Base-by-base conservation (phyloP, 495 filamentous ascomycete genomes). In the Podospora bellae-mahoneyi region DNA sequence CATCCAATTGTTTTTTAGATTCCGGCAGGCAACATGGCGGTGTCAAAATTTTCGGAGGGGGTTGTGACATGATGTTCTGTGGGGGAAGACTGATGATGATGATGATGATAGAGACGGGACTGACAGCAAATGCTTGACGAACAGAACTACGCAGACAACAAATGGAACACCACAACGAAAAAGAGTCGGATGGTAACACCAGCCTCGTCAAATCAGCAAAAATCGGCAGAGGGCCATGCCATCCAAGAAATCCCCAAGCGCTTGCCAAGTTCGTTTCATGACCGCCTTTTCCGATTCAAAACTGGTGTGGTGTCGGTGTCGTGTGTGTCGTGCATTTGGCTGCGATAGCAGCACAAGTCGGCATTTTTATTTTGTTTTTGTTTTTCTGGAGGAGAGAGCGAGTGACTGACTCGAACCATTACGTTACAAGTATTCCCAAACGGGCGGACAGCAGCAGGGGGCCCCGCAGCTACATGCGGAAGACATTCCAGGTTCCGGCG, bases 391-490 rank as follows among this genome's bases (percentile, higher is more conserved):
- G 20, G 20, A 23, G 20, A 20, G 19, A 30, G 62, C 54, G 57
- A 60, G 20, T n/a, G 54, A 67, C 65, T 75, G 77, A 77, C 73
- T 80, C 77, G 80, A 73, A 69, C 76, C 77, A 84, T 84, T 84
- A 84, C 82, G 82, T 84, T 80, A 84, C 74, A 80, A 72, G 76
- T 80, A 81, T 78, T 79, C 76, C 74, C 74, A 68, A 77, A 73
- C 48, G 68, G 75, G 78, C 70, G 73, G 70, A 73, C 68, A 71
- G 76, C 69, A 48, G 39, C 39, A 48, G 69, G 6, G n/a, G 55
- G 23, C 55, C n/a, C 55, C 23, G 55, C 23, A 26, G 55, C 55
- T 58, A 19, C 23, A 9, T 5, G 55, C 18, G 55, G 55, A 20
- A 19, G 55, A 58, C 39, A 23, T 23, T 23, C 20, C 20, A 23